Conservation (phyloP, 139 green algal species). For the Chloropicon primus region DNA sequence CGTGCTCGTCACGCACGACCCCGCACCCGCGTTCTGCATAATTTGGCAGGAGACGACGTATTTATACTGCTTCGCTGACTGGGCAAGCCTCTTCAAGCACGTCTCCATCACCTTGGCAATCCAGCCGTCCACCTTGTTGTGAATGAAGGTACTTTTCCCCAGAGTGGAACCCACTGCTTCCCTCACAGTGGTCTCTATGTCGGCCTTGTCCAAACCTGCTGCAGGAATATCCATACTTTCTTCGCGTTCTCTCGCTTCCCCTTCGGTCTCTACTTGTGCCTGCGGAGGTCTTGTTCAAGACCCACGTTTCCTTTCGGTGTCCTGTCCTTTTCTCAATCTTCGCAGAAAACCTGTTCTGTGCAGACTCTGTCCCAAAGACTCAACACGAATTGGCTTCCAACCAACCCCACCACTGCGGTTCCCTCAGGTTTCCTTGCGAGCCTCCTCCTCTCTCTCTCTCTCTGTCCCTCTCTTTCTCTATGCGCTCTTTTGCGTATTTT, state of each 20-base stretch:
- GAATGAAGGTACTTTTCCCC: conserved; percentile 50
- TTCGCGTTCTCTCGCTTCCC: neutral
- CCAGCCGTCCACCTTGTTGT: conserved; percentile 56
- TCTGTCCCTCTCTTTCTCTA: no score
- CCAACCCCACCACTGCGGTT: no score
- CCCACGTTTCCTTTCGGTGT: no score
- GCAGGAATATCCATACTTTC: neutral
- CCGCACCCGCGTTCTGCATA: conserved; percentile 62
- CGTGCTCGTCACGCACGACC: conserved; percentile 58
- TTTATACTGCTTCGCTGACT: conserved; percentile 69
- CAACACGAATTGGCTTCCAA: no score
- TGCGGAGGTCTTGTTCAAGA: neutral
- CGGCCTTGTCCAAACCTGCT: neutral
- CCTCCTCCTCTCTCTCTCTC: no score
- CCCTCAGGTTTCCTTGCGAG: no score
- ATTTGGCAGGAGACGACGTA: conserved; percentile 30
- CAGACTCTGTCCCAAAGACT: no score
- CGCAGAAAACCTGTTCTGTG: no score
- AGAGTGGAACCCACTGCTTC: conserved; percentile 11
- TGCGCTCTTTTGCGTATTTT: no score
- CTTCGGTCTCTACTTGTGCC: neutral
- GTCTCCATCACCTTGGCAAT: conserved; percentile 57
- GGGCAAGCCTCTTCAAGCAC: conserved; percentile 58
- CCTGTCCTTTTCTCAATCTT: no score
- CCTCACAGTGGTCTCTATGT: neutral